These are phyloP conservation scores for Mycena pura DNA, from an alignment of 768 basidiomycete species.

Conservation along the genomic window DNA sequence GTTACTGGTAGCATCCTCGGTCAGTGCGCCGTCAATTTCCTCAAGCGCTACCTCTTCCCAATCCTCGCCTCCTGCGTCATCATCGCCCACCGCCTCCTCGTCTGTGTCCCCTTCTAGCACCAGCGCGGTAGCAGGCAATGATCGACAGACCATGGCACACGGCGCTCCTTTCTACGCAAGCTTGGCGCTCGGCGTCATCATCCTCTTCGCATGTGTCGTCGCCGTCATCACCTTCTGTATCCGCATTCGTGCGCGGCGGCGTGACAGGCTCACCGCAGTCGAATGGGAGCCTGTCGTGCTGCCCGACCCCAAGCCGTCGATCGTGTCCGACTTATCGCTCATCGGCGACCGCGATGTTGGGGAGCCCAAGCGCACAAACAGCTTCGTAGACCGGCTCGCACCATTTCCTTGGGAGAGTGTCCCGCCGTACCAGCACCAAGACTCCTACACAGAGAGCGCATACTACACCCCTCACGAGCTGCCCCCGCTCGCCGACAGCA, in stretches of 20 bases:
- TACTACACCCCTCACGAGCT: constrained; percentile 27
- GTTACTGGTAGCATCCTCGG: background rate
- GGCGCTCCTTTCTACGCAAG: constrained; percentile 55
- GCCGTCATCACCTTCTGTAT: constrained; percentile 58
- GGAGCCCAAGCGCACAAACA: constrained; percentile 44
- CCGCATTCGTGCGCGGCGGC: constrained; percentile 45
- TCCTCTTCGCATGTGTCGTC: constrained; percentile 50
- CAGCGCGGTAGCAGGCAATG: background rate
- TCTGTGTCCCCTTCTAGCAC: background rate
- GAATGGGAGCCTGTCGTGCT: constrained; percentile 30
- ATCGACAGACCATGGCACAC: constrained; percentile 24
- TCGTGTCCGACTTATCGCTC: constrained; percentile 36
- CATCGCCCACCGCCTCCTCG: background rate
- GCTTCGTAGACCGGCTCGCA: constrained; percentile 28
- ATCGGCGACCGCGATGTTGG: constrained; percentile 51
- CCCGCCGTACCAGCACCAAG: constrained; percentile 32
- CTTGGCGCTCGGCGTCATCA: constrained; percentile 55
- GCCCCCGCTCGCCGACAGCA: constrained; percentile 29
- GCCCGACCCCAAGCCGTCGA: constrained; percentile 33
- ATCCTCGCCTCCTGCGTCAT: background rate
- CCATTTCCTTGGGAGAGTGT: no score
- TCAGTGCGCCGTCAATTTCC: background rate
- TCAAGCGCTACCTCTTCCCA: background rate
- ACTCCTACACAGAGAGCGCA: constrained; percentile 31
- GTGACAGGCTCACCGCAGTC: constrained; percentile 43